Evolutionary conservation across 768 basidiomycete species (phyloP).

Genomic region (Pleurotus tuber-regium): DNA sequence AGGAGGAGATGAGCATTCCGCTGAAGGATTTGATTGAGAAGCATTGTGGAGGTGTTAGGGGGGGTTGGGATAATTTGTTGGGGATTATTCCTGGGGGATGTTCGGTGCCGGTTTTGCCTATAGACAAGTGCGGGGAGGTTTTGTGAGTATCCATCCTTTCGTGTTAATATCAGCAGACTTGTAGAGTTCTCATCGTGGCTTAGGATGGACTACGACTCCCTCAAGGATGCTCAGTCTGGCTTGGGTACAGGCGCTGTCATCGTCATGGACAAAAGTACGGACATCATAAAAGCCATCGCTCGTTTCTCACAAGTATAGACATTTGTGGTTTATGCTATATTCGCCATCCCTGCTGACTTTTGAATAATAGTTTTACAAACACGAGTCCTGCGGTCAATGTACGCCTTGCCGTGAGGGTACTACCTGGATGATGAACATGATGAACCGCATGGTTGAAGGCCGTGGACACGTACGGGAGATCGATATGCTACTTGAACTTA

Average conservation of each 20-base stretch:
- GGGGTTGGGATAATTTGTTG: conserved; percentile 95
- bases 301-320: conserved; percentile 74
- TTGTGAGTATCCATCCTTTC: conserved; percentile 54
- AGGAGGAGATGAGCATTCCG: conserved; percentile 99
- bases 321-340: neutral
- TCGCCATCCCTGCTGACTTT: neutral
- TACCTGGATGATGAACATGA: conserved; percentile 99
- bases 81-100: conserved; percentile 97
- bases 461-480: conserved; percentile 91
- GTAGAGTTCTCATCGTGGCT: neutral
- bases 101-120: conserved; percentile 91
- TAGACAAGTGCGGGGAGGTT: conserved; percentile 78
- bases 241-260: conserved; percentile 98
- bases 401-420: conserved; percentile 94
- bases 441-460: conserved; percentile 94
- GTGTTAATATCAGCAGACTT: neutral
- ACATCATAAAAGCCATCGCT: conserved; percentile 91
- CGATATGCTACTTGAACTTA: conserved; percentile 95
- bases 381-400: conserved; percentile 97
- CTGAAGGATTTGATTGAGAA: conserved; percentile 92
- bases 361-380: conserved; percentile 82
- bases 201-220: conserved; percentile 97
- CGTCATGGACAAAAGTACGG: conserved; percentile 98
- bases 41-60: conserved; percentile 92
- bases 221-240: conserved; percentile 95